These are phyloP conservation scores for Saturnispora besseyi DNA, from an alignment of 805 yeast genomes.

Conservation along the genomic window DNA sequence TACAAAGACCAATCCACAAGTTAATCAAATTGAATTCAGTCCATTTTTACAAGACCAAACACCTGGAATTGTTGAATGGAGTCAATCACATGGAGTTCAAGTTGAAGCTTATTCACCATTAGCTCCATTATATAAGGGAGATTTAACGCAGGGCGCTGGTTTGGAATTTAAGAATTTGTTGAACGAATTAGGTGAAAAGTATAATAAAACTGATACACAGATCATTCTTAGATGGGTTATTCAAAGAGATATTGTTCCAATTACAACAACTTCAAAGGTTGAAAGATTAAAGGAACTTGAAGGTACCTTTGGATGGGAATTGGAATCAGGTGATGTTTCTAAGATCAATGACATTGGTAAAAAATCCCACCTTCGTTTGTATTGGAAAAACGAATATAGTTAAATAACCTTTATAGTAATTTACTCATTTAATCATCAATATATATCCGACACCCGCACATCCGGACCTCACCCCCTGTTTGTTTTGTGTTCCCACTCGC, in stretches of 20 bases:
- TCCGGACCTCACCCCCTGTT: background rate
- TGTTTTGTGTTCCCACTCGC: background rate
- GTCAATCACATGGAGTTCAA: conserved; percentile 39
- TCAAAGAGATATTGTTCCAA: conserved; percentile 35
- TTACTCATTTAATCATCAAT: no score
- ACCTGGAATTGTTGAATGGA: conserved; percentile 45
- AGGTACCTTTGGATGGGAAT: conserved; percentile 29
- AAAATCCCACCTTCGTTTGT: conserved; percentile 22
- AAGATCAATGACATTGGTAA: conserved; percentile 20
- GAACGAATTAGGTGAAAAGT: conserved; percentile 26
- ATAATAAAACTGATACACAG: conserved; percentile 31
- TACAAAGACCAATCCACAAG: conserved; percentile 42
- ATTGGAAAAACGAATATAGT: conserved; percentile 23
- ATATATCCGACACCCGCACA: no score
- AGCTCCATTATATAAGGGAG: conserved; percentile 46
- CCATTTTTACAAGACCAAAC: conserved; percentile 59
- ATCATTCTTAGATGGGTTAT: conserved; percentile 37
- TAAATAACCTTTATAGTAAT: conserved; percentile 9
- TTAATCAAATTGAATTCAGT: conserved; percentile 63
- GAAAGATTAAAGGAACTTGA: conserved; percentile 31
- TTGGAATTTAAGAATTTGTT: conserved; percentile 27
- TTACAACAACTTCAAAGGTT: conserved; percentile 38
- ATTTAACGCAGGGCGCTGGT: conserved; percentile 31
- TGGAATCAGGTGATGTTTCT: conserved; percentile 24
- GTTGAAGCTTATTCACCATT: conserved; percentile 64